Conservation (phyloP, 2,329 filamentous ascomycete species). For the Magnaporthiopsis rhizophila region DNA sequence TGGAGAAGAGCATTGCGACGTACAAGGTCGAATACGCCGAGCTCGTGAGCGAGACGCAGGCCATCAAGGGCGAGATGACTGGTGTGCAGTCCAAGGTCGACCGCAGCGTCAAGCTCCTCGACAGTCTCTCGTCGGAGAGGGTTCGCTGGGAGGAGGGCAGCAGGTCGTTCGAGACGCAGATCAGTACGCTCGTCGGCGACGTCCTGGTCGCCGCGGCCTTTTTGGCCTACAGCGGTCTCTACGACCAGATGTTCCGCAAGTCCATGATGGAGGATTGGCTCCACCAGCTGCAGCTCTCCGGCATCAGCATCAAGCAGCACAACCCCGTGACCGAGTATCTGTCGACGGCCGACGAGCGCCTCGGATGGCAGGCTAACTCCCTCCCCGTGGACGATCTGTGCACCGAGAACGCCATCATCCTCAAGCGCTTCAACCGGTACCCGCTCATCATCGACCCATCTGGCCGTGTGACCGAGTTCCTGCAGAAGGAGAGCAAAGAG, state of each 20-base stretch:
- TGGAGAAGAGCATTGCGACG: constrained; percentile 84
- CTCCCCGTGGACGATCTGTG: constrained; percentile 94
- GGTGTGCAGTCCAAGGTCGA: constrained; percentile 97
- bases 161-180: constrained; percentile 96
- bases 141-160: constrained; percentile 93
- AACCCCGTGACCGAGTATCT: constrained; percentile 95
- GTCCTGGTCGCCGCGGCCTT: constrained; percentile 95
- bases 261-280: constrained; percentile 97
- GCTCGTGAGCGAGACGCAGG: constrained; percentile 92
- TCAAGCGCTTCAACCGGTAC: constrained; percentile 97
- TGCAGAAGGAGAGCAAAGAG: constrained; percentile 91
- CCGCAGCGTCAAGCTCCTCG: constrained; percentile 85
- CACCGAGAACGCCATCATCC: constrained; percentile 95
- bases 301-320: constrained; percentile 83
- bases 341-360: constrained; percentile 88
- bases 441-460: constrained; percentile 98
- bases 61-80: constrained; percentile 95
- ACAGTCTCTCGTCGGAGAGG: constrained; percentile 90
- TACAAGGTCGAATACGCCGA: constrained; percentile 97
- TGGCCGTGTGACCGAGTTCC: constrained; percentile 85
- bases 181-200: constrained; percentile 91
- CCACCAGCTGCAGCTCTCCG: constrained; percentile 86
- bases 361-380: constrained; percentile 90
- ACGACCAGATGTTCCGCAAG: constrained; percentile 97
- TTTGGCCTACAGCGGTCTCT: constrained; percentile 91